Evolutionary conservation across 2,329 filamentous ascomycete species (phyloP).

Genomic region (Alternaria longipes): DNA sequence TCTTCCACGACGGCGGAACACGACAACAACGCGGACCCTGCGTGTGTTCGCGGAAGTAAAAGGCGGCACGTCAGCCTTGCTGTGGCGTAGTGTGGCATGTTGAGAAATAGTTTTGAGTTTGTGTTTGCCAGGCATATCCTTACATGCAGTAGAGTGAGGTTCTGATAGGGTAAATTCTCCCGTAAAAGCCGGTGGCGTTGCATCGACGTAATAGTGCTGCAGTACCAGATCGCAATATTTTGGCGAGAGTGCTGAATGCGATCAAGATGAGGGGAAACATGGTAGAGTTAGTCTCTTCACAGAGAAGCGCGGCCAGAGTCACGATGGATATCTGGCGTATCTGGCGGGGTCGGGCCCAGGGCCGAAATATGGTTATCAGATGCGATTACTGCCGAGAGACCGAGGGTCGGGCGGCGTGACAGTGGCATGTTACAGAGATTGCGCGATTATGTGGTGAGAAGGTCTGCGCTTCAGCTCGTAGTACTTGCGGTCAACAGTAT

Average conservation of each 20-base stretch:
- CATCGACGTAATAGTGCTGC: constrained; percentile 15
- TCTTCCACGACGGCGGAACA: neutral
- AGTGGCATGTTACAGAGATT: constrained; percentile 5
- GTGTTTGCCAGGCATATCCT: neutral
- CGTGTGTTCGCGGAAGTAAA: neutral
- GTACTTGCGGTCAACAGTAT: neutral
- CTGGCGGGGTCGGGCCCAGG: neutral
- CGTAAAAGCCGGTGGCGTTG: constrained; percentile 5
- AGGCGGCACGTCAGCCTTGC: neutral
- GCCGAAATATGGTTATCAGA: constrained; percentile 19
- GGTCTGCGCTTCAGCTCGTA: neutral
- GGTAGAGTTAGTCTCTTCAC: neutral
- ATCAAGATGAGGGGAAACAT: constrained; percentile 9
- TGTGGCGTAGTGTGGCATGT: neutral
- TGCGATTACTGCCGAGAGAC: constrained; percentile 12
- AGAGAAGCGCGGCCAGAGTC: neutral
- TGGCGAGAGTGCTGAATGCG: neutral
- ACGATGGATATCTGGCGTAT: neutral
- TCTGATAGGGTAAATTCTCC: neutral
- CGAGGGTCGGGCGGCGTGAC: constrained; percentile 9
- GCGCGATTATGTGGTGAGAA: constrained; percentile 16
- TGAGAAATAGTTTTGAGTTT: neutral
- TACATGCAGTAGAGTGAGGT: neutral
- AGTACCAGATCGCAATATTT: neutral
- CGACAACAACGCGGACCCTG: constrained; percentile 5